These are phyloP conservation scores for Phytophthora sojae DNA, from an alignment of 352 stramenopile genomes.

Conservation along the genomic window DNA sequence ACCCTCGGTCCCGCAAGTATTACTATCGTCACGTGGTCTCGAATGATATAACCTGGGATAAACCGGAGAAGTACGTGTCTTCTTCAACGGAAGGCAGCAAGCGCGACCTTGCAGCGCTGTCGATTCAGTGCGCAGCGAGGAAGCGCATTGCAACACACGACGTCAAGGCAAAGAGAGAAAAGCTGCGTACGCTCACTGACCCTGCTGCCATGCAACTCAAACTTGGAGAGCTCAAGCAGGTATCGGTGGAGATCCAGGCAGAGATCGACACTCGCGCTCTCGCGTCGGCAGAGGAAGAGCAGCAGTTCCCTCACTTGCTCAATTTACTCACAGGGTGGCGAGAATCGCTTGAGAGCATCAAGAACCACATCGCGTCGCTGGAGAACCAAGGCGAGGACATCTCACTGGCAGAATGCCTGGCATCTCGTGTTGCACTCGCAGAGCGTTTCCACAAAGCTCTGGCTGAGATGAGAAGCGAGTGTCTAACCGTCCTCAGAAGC, in stretches of 20 bases:
- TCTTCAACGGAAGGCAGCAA: slow-evolving; percentile 28
- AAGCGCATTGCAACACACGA: slow-evolving; percentile 43
- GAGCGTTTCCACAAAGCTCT: slow-evolving; percentile 56
- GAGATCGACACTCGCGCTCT: slow-evolving; percentile 49
- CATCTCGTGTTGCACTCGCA: slow-evolving; percentile 36
- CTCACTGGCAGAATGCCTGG: slow-evolving; percentile 32
- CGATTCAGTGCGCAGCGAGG: slow-evolving; percentile 67
- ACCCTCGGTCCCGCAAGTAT: slow-evolving; percentile 44
- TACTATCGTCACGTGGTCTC: slow-evolving; percentile 45
- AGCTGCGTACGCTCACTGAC: slow-evolving; percentile 43
- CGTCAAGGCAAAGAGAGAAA: slow-evolving; percentile 37
- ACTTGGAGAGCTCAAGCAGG: slow-evolving; percentile 44
- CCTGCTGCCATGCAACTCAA: slow-evolving; percentile 45
- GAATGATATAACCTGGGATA: slow-evolving; percentile 43
- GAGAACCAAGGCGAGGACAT: slow-evolving; percentile 44
- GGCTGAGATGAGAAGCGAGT: slow-evolving; percentile 49
- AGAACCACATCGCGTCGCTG: slow-evolving; percentile 45
- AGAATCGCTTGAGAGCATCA: slow-evolving; percentile 38
- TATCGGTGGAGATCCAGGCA: slow-evolving; percentile 51
- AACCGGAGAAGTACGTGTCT: slow-evolving; percentile 30
- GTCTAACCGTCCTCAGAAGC: slow-evolving; percentile 45
- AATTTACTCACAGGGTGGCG: slow-evolving; percentile 42
- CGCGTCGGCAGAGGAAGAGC: slow-evolving; percentile 25
- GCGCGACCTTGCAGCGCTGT: slow-evolving; percentile 46
- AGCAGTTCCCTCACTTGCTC: slow-evolving; percentile 48